Base-by-base conservation (phyloP, 1,284 basidiomycete species). In the Rugosomyces carneus region DNA sequence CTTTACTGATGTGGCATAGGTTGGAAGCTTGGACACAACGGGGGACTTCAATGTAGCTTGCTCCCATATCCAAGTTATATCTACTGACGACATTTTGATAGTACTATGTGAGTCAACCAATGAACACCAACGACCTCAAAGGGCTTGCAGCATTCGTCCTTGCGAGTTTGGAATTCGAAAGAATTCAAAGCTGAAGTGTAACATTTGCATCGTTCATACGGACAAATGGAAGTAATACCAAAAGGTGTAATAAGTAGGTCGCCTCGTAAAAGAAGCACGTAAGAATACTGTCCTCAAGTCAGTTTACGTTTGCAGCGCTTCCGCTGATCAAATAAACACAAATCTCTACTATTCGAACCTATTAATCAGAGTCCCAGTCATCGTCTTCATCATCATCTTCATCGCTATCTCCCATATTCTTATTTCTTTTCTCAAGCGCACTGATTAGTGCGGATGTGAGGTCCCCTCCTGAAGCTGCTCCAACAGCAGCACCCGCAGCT, bases 361-460 rank as follows among this genome's bases (percentile, higher is more conserved):
- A 41, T 42, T 43, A 56, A 37, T 56, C 54, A 24, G 51, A 83
- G 65, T 91, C 89, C 89, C 89, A 93, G 48, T 90, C 89, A 44
- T 89, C 89, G 29, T n/a, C n/a, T n/a, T 89, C 89, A 5, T 93
- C 92, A 34, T 96, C 92, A 1, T 93, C 91, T 55, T 93, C 91
- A 54, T 80, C 85, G 56, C 82, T 89, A 54, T 93, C 91, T 3
- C 89, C 93, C 62, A 97, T 73, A 59, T 92, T 87, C 64, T 89
- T 92, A 65, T 93, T 97, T 56, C 93, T 72, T 60, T 87, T 81
- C 54, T 74, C 50, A 43, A 80, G 56, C 1, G 76, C 78, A 47
- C 67, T 72, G n/a, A 75, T 76, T 37, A 80, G 60, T 1, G 77
- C 77, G 2, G 68, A 64, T 0, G 76, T 77, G 49, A 79, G 52